Evolutionary conservation across 2,329 filamentous ascomycete species (phyloP).

Genomic region (Sporothrix schenckii): DNA sequence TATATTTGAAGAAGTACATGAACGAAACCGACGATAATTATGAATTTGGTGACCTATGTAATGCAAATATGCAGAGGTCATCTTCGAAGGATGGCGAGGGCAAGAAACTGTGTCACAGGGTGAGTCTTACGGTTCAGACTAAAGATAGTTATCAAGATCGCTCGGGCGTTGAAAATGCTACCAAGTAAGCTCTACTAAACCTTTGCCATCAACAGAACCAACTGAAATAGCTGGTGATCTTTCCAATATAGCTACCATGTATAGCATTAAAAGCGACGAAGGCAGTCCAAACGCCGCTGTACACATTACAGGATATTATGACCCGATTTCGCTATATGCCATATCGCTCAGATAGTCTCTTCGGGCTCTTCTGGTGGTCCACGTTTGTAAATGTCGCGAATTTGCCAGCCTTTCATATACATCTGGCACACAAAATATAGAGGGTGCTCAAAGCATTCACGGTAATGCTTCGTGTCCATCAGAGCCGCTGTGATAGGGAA

Average conservation of each 20-base stretch:
- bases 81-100: too few relatives aligned
- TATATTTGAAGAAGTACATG: too few relatives aligned
- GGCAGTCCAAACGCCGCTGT: not conserved
- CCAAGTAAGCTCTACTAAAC: too few relatives aligned
- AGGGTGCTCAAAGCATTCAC: conserved; percentile 45
- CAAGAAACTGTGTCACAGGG: too few relatives aligned
- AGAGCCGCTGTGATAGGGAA: conserved; percentile 13
- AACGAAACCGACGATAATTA: not conserved
- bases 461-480: conserved; percentile 25
- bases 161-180: not conserved
- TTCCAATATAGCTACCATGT: too few relatives aligned
- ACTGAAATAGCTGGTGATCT: too few relatives aligned
- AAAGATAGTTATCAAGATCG: not conserved
- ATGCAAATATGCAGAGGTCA: not conserved
- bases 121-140: not conserved
- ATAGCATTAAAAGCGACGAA: not conserved
- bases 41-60: not conserved
- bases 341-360: not conserved
- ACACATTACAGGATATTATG: not conserved
- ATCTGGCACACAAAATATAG: conserved; percentile 53
- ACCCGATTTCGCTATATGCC: not conserved
- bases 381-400: conserved; percentile 27
- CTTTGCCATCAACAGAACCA: too few relatives aligned
- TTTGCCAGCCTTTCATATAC: conserved; percentile 49
- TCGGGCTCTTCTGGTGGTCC: conserved; percentile 6